Evolutionary conservation across 257 asterid genomes (phyloP).

Genomic region (Anisodus acutangulus): DNA sequence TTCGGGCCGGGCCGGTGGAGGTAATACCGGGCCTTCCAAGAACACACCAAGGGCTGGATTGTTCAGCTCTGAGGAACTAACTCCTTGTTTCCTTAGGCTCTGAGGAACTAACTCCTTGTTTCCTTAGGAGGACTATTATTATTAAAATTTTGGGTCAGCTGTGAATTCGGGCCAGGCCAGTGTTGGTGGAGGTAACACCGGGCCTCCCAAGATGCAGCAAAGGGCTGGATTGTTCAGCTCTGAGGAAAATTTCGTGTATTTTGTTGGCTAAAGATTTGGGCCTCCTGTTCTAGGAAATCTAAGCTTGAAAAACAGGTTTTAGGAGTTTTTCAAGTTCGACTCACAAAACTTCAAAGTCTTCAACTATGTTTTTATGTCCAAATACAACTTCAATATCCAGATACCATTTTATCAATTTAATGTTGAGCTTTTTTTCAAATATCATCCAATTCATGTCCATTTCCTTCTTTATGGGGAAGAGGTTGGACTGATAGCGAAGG

Average conservation of each 20-base stretch:
- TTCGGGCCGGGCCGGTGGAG: background rate
- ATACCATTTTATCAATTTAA: background rate
- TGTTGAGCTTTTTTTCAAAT: background rate
- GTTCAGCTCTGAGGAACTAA: too few species aligned
- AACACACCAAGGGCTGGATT: too few species aligned
- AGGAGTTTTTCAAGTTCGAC: background rate
- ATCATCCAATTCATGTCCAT: background rate
- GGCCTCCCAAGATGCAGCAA: background rate
- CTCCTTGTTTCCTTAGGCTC: background rate
- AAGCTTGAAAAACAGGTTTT: background rate
- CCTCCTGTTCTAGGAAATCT: background rate
- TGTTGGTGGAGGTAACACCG: background rate
- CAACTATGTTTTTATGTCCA: background rate
- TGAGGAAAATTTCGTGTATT: background rate
- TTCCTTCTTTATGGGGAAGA: constrained; percentile 2
- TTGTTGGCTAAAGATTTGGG: background rate
- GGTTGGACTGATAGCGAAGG: background rate
- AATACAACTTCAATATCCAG: background rate
- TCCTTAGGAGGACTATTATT: background rate
- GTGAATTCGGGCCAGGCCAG: background rate
- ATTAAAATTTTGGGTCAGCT: background rate
- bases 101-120: background rate
- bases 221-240: background rate
- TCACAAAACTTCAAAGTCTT: background rate
- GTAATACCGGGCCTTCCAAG: too few species aligned